These are phyloP conservation scores for Cryptomeria japonica DNA, from an alignment of 75 land plant species.

Conservation along the genomic window DNA sequence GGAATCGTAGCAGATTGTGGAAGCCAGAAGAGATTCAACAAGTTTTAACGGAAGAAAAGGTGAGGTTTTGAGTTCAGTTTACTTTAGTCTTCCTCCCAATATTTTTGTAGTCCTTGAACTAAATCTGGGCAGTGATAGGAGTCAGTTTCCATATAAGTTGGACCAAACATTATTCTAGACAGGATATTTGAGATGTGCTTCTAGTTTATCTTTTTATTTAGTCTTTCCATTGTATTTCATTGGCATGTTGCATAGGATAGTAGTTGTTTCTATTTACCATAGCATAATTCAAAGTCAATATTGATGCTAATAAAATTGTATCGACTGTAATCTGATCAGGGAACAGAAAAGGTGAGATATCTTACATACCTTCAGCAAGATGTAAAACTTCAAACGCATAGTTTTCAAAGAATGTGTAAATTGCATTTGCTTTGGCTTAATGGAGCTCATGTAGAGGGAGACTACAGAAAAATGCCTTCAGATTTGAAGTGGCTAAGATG, in stretches of 20 bases:
- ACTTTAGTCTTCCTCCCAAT: neutral
- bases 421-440: conserved; percentile 9
- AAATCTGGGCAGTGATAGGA: neutral
- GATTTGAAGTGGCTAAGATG: conserved; percentile 2
- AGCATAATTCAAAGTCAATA: neutral
- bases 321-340: neutral
- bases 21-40: neutral
- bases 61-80: neutral
- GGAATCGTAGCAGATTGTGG: conserved; percentile 10
- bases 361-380: conserved; percentile 10
- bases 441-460: neutral
- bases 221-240: neutral
- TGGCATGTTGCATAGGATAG: neutral
- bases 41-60: conserved; percentile 8
- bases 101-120: neutral
- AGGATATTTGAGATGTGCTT: neutral
- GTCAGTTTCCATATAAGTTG: neutral
- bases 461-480: neutral
- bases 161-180: too few relatives aligned
- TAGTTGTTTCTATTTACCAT: neutral
- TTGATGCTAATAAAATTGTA: neutral
- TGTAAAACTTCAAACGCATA: neutral
- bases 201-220: neutral
- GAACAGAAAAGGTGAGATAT: conserved; percentile 4
- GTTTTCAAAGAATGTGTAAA: neutral